phyloP scores from a whole-genome alignment of 352 stramenopile species.

The Globisporangium paddicum region DNA sequence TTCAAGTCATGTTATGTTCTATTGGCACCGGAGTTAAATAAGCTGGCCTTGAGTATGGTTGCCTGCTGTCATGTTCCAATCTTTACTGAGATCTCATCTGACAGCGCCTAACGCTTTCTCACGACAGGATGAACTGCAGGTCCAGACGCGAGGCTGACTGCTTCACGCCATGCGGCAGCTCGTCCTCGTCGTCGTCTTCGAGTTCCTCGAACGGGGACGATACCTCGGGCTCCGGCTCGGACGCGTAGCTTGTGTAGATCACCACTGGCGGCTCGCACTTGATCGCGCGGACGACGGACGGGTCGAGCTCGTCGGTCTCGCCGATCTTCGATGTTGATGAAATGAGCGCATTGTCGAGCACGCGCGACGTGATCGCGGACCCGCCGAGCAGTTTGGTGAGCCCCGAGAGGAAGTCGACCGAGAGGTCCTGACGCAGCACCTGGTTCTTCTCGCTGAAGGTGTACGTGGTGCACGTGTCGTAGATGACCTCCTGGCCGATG shows the following conservation, averaged over 20 bases:
- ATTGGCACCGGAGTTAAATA: not conserved
- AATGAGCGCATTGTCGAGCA: conserved; percentile 36
- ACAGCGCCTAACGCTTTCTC: not conserved
- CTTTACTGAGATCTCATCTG: too few species aligned
- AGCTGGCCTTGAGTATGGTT: too few species aligned
- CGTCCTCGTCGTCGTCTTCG: conserved; percentile 9
- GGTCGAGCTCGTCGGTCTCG: conserved; percentile 1
- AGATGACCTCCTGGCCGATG: conserved; percentile 42
- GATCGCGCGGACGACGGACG: not conserved
- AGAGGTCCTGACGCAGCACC: conserved; percentile 45
- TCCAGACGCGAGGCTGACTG: conserved; percentile 6
- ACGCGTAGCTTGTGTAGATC: not conserved
- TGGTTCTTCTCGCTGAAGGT: conserved; percentile 47
- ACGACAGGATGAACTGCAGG: conserved; percentile 19
- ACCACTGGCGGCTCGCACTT: not conserved
- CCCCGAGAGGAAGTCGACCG: conserved; percentile 52
- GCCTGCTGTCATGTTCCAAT: not conserved
- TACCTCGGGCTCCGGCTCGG: conserved; percentile 4
- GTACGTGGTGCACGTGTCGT: conserved; percentile 51
- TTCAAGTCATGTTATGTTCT: not conserved
- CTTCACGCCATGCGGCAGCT: not conserved
- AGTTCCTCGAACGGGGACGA: conserved; percentile 12
- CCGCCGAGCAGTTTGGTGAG: conserved; percentile 31
- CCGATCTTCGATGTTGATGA: conserved; percentile 18
- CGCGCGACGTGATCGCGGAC: conserved; percentile 19